Evolutionary conservation across 2,329 filamentous ascomycete genomes (phyloP), one percentile per base, ranked within the genome.

Genomic region (Penicillium oxalicum): DNA sequence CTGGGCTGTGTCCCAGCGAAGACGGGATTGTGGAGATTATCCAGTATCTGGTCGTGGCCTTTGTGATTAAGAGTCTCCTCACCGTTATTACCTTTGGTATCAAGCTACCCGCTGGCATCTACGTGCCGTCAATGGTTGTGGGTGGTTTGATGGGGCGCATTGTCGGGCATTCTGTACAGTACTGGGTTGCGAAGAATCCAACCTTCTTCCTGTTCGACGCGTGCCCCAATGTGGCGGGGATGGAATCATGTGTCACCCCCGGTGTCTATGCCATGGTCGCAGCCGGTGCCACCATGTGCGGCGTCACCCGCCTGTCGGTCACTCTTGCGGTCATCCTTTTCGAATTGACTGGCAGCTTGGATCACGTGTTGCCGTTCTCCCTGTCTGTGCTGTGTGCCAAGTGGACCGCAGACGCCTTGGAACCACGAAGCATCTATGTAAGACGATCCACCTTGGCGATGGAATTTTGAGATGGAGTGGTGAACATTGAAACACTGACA

Each of bases 121-220:
- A 98, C 61, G 91, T 98, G 1, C 93, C 93, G 3, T 96, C 91
- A 60, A 98, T 98, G 93, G 93, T 97, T 27, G 89, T 97, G 13
- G 93, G 93, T 55, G 93, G 93, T 62, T 74, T 98, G 13, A 84
- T 95, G 74, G 91, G 91, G 28, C 84, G 91, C 6, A 83, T 93
- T 39, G 81, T 95, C 9, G 93, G 93, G 1, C 93, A 97, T 66
- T 68, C 84, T 5, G 83, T 91, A 0, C 91, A 97, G 65, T 90
- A 87, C 70, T 70, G 88, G 45, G 89, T 91, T 5, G 76, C 94
- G 48, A 79, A 78, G 28, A 87, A 84, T 61, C 87, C 89, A 0
- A 71, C 83, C 47, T 86, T 84, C 62, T 74, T 80, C 11, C 70
- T 96, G 5, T 96, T 91, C 73, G 80, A 83, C 18, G 76, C 78